Conservation (phyloP, 768 basidiomycete genomes). For the Rhizopogon vesiculosus region DNA sequence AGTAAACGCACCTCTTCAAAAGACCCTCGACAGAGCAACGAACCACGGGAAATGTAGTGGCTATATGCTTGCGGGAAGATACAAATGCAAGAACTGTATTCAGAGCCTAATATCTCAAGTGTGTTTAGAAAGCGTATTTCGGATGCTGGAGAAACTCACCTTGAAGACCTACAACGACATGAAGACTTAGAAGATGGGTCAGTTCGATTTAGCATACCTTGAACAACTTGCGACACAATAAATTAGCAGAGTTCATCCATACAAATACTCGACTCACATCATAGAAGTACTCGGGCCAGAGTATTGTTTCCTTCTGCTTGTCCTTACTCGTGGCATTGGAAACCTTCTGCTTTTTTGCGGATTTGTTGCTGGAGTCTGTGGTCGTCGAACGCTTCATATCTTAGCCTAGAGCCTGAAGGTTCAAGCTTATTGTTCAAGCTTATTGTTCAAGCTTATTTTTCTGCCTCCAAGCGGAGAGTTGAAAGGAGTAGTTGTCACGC, state of each 20-base stretch:
- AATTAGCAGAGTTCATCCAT: neutral
- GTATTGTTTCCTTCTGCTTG: conserved; percentile 13
- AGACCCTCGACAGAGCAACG: conserved; percentile 77
- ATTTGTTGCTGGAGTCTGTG: neutral
- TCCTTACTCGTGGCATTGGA: conserved; percentile 9
- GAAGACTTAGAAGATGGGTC: neutral
- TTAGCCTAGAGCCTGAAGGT: conserved; percentile 12
- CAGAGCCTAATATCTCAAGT: conserved; percentile 49
- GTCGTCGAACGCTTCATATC: neutral
- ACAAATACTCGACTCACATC: conserved; percentile 27
- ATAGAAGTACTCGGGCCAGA: conserved; percentile 66
- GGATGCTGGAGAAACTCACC: conserved; percentile 19
- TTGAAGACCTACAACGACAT: conserved; percentile 36
- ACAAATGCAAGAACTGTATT: conserved; percentile 89
- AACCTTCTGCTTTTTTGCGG: conserved; percentile 14
- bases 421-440: neutral
- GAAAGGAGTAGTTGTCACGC: neutral
- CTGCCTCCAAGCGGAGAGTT: neutral
- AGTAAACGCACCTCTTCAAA: conserved; percentile 55
- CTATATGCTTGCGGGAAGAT: conserved; percentile 74
- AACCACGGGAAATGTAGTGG: conserved; percentile 73
- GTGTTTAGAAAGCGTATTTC: neutral
- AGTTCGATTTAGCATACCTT: conserved; percentile 40
- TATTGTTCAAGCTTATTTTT: neutral
- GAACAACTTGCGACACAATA: conserved; percentile 38